These are phyloP conservation scores for Fusarium tanahbumbuense DNA, from an alignment of 2,329 filamentous ascomycete species.

Conservation along the genomic window DNA sequence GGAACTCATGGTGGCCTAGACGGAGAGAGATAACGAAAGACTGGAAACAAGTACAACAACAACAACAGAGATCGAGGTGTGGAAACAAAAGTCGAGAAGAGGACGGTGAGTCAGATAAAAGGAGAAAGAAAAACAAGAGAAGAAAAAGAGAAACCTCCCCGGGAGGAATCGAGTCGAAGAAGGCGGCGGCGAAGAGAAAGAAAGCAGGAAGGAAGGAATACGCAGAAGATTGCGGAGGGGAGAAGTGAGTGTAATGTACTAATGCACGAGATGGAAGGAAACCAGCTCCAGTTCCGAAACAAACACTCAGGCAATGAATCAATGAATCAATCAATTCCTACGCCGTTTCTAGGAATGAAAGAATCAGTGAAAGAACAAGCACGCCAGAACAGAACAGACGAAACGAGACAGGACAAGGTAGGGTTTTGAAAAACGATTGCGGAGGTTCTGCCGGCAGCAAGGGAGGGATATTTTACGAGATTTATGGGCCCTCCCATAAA, in stretches of 20 bases:
- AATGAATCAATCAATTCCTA: conserved; percentile 34
- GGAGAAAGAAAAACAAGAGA: not conserved
- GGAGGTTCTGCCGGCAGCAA: conserved; percentile 15
- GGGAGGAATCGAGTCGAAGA: conserved; percentile 30
- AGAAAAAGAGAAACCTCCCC: conserved; percentile 24
- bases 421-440: conserved; percentile 26
- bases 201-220: conserved; percentile 13
- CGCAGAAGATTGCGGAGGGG: conserved; percentile 1
- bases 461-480: conserved; percentile 19
- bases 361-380: not conserved
- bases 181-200: conserved; percentile 19
- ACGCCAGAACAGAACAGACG: conserved; percentile 10
- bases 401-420: conserved; percentile 29
- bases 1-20: conserved; percentile 39
- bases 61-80: conserved; percentile 19
- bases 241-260: conserved; percentile 33
- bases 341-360: conserved; percentile 38
- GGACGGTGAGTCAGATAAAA: not conserved
- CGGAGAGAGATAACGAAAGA: conserved; percentile 1
- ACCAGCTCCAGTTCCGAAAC: conserved; percentile 35
- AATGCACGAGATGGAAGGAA: conserved; percentile 22
- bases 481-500: conserved; percentile 23
- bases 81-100: not conserved
- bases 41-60: conserved; percentile 2
- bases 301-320: conserved; percentile 11